A percentile compares a stretch with the other conserved stretches of the same genome.
Conservation (phyloP, 257 asterid species). For the Petunia secreta region DNA sequence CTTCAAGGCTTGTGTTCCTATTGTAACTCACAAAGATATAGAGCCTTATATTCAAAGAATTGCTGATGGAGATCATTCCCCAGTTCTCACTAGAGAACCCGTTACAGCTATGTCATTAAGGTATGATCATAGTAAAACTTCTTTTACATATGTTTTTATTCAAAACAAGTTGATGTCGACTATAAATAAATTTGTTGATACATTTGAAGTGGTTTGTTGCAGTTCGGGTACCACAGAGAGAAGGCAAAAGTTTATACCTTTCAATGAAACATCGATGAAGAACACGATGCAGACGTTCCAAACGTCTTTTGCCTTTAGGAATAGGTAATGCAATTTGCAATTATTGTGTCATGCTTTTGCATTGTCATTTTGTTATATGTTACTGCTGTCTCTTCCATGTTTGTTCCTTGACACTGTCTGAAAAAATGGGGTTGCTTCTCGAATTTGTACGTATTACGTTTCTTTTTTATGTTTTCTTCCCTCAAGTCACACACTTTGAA, state of each 20-base stretch:
- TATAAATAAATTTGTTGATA: not conserved
- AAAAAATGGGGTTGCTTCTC: too few species aligned
- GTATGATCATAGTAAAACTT: slow-evolving; percentile 46
- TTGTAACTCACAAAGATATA: slow-evolving; percentile 69
- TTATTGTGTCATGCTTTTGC: too few species aligned
- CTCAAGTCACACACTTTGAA: not conserved
- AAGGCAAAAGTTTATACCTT: slow-evolving; percentile 98
- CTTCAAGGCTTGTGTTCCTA: slow-evolving; percentile 67
- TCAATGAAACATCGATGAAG: slow-evolving; percentile 86
- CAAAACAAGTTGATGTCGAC: not conserved
- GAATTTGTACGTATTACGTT: not conserved
- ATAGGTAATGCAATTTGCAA: slow-evolving; percentile 65
- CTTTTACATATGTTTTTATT: not conserved
- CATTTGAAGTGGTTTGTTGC: too few species aligned
- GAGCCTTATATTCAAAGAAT: slow-evolving; percentile 72
- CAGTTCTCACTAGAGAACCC: slow-evolving; percentile 68
- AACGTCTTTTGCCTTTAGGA: slow-evolving; percentile 83
- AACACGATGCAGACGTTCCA: slow-evolving; percentile 76
- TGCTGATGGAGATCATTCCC: slow-evolving; percentile 64
- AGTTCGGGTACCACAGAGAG: slow-evolving; percentile 97
- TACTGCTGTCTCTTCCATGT: too few species aligned
- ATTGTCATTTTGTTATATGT: too few species aligned
- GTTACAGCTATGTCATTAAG: slow-evolving; percentile 83
- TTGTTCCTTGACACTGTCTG: too few species aligned
- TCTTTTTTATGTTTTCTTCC: not conserved